phyloP scores from a whole-genome alignment of 192 early-diverging fungal species.

The Borealophlyctis nickersoniae region DNA sequence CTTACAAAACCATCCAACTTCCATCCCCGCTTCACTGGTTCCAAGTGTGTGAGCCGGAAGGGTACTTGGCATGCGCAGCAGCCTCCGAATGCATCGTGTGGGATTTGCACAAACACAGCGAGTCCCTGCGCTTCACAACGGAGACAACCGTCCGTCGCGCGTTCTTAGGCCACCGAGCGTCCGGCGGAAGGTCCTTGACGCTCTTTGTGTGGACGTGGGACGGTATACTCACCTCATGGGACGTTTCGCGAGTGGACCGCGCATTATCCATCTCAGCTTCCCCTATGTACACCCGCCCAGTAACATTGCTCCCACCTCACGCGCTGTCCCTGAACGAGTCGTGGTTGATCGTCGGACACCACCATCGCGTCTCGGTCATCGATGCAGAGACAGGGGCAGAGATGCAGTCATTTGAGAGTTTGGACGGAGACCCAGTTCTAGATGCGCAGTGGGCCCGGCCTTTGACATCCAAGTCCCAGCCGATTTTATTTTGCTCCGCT shows the following conservation, averaged over 20 bases:
- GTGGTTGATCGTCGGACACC: not conserved
- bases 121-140: not conserved
- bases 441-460: slow-evolving; percentile 3
- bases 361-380: not conserved
- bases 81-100: not conserved
- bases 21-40: not conserved
- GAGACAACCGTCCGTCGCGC: not conserved
- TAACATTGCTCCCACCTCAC: not conserved
- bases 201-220: not conserved
- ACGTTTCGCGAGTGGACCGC: not conserved
- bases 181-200: not conserved
- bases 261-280: not conserved
- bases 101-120: not conserved
- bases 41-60: not conserved
- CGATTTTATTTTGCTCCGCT: not conserved
- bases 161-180: not conserved
- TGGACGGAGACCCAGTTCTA: not conserved
- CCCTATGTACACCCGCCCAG: not conserved
- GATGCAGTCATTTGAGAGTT: not conserved
- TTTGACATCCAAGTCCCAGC: not conserved
- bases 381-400: slow-evolving; percentile 5
- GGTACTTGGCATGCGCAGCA: not conserved
- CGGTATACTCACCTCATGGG: not conserved
- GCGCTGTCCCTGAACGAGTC: not conserved
- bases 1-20: not conserved